These are phyloP conservation scores for Pseudogymnoascus sp. DNA, from an alignment of 2,329 filamentous ascomycete species.

Conservation along the genomic window DNA sequence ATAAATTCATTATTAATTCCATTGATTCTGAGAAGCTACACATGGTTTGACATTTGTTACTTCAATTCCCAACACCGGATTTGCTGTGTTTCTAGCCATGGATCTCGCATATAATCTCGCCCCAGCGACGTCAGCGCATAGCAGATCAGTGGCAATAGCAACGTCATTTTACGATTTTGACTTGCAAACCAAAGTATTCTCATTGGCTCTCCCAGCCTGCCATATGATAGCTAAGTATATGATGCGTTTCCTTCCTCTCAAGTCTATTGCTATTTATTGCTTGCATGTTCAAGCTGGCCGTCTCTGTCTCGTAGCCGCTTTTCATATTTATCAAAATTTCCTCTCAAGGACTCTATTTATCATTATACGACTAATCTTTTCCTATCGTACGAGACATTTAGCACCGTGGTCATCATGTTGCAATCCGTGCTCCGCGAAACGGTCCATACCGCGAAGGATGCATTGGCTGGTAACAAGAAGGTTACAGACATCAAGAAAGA, in stretches of 20 bases:
- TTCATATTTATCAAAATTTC: not conserved
- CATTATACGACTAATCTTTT: not conserved
- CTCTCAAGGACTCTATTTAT: not conserved
- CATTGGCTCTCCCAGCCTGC: not conserved
- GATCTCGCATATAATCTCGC: not conserved
- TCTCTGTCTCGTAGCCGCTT: not conserved
- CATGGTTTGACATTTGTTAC: not conserved
- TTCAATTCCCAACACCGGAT: not conserved
- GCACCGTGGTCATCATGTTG: not conserved
- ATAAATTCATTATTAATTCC: not conserved
- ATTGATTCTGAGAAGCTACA: not conserved
- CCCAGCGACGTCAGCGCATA: not conserved
- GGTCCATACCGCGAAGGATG: not conserved
- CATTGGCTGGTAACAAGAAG: slow-evolving; percentile 21
- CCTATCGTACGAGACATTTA: not conserved
- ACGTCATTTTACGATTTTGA: slow-evolving; percentile 8
- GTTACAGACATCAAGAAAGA: slow-evolving; percentile 26
- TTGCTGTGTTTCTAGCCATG: not conserved
- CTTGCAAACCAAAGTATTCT: not conserved
- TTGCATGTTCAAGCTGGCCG: not conserved
- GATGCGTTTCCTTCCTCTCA: not conserved
- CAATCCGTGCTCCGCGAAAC: slow-evolving; percentile 4
- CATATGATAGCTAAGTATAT: not conserved
- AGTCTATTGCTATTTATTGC: not conserved
- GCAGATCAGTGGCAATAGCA: not conserved